phyloP scores from a whole-genome alignment of 148 eudicot species.

The Bassia scoparia region DNA sequence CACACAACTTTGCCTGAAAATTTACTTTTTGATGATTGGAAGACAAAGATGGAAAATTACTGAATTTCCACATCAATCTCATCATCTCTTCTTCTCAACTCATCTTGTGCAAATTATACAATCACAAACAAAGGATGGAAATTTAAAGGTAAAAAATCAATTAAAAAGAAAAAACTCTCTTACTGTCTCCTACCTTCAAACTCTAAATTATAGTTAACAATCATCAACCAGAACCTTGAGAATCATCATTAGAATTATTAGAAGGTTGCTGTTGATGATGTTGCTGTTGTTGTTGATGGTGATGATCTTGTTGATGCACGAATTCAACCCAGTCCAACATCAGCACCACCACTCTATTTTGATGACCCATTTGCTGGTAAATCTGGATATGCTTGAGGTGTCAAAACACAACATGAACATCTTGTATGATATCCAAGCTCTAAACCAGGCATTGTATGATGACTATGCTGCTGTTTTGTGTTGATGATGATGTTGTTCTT shows the following conservation, averaged over 20 bases:
- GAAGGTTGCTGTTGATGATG: conserved; percentile 26
- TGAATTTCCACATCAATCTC: conserved; percentile 19
- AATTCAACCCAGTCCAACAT: conserved; percentile 25
- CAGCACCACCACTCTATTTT: conserved; percentile 3
- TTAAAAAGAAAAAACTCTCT: conserved; percentile 9
- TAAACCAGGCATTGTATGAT: conserved; percentile 47
- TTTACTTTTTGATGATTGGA: too few species aligned
- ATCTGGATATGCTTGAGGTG: conserved; percentile 48
- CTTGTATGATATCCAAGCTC: conserved; percentile 77
- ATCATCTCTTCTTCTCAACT: neutral
- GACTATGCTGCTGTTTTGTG: neutral
- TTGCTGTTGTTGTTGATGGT: conserved; percentile 21
- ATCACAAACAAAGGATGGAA: too few species aligned
- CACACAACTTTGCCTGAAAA: too few species aligned
- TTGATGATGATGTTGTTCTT: conserved; percentile 6
- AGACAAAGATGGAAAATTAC: neutral
- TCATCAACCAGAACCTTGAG: conserved; percentile 49
- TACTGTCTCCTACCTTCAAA: neutral
- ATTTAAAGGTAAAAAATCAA: neutral
- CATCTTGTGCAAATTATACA: conserved; percentile 14
- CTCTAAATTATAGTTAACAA: conserved; percentile 17
- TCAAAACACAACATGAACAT: conserved; percentile 54
- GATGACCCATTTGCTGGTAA: conserved; percentile 63
- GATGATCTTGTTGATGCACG: conserved; percentile 28
- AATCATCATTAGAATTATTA: conserved; percentile 57